These are phyloP conservation scores for Mycena crocata DNA, from an alignment of 768 basidiomycete species.

Conservation along the genomic window DNA sequence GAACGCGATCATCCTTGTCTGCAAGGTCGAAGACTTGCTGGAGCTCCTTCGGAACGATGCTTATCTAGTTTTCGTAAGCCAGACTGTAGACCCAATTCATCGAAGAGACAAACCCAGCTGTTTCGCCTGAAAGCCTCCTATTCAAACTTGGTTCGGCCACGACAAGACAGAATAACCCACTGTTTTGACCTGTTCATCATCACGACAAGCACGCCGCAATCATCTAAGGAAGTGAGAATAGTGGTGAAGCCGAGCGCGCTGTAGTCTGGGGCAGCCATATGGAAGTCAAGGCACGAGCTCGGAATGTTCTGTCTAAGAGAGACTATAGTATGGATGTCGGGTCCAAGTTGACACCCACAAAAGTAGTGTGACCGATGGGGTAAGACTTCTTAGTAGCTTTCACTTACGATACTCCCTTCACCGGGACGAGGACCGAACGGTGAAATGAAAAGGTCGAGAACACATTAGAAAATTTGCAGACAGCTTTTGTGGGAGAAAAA, in stretches of 20 bases:
- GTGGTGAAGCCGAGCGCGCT: constrained; percentile 51
- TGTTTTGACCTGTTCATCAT: constrained; percentile 60
- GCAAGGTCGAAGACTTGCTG: constrained; percentile 56
- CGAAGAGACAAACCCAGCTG: too few species aligned
- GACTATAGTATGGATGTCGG: too few species aligned
- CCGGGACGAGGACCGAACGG: too few species aligned
- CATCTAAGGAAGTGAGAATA: constrained; percentile 58
- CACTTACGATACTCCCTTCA: too few species aligned
- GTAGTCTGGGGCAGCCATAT: constrained; percentile 51
- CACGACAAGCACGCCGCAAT: constrained; percentile 55
- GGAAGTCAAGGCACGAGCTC: not conserved
- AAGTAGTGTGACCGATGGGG: too few species aligned
- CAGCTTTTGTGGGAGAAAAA: too few species aligned
- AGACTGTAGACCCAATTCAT: too few species aligned
- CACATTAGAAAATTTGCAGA: too few species aligned
- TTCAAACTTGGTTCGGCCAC: not conserved
- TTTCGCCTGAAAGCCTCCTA: constrained; percentile 55
- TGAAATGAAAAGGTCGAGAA: too few species aligned
- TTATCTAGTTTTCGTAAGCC: too few species aligned
- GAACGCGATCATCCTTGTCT: constrained; percentile 65
- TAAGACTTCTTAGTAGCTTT: too few species aligned
- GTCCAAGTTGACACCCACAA: too few species aligned
- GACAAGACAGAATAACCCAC: constrained; percentile 42
- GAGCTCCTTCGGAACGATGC: constrained; percentile 50
- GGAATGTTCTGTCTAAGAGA: not conserved